These are phyloP conservation scores for Monosporascus sp. DNA, from an alignment of 2,329 filamentous ascomycete genomes.

Conservation along the genomic window DNA sequence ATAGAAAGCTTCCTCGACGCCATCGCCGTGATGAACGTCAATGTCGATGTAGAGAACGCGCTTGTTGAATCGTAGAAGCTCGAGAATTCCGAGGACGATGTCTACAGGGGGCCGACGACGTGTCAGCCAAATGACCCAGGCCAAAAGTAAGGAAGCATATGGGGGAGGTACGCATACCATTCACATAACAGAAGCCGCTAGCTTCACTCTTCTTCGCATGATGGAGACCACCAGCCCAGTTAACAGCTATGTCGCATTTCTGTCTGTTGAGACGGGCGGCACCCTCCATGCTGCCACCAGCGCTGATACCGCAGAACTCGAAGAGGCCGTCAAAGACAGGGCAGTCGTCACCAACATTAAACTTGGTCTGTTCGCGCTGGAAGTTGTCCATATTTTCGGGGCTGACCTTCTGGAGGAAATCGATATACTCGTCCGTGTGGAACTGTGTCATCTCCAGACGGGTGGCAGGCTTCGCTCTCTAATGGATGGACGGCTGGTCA, in stretches of 20 bases:
- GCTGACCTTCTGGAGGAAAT: constrained; percentile 90
- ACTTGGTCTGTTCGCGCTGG: constrained; percentile 83
- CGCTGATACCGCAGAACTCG: constrained; percentile 91
- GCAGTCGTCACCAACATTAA: constrained; percentile 95
- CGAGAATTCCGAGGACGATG: constrained; percentile 91
- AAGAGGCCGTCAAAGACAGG: constrained; percentile 98
- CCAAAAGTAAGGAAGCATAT: background rate
- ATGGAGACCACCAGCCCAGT: constrained; percentile 96
- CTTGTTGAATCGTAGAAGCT: constrained; percentile 83
- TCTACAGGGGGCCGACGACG: constrained; percentile 58
- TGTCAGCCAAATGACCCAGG: constrained; percentile 35
- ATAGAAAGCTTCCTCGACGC: constrained; percentile 90
- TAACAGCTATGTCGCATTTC: constrained; percentile 95
- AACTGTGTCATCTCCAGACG: constrained; percentile 90
- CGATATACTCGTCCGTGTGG: constrained; percentile 91
- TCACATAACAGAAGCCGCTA: constrained; percentile 97
- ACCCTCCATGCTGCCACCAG: constrained; percentile 89
- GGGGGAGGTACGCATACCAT: constrained; percentile 53
- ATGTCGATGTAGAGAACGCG: constrained; percentile 98
- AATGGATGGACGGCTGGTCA: constrained; percentile 42
- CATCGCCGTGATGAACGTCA: constrained; percentile 89
- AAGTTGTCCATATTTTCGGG: constrained; percentile 98
- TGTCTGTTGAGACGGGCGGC: constrained; percentile 83
- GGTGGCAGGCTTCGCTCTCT: constrained; percentile 82
- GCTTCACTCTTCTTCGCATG: constrained; percentile 97